Evolutionary conservation across 371 early-diverging fungal species (phyloP).

Genomic region (Smittium culicis): DNA sequence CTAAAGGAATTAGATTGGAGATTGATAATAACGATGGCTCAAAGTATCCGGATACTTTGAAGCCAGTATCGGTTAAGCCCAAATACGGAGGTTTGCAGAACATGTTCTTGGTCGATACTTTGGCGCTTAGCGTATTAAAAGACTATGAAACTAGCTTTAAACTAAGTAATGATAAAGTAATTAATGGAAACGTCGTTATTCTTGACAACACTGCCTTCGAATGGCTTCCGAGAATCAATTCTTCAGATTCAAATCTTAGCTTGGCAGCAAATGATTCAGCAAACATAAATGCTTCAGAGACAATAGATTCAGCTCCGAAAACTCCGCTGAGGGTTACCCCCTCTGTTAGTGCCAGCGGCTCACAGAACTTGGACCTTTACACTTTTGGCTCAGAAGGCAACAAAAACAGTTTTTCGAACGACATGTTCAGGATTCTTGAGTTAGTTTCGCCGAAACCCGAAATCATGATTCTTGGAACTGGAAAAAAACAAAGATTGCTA

Average conservation of each 20-base stretch:
- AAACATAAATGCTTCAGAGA: neutral
- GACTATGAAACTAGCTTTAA: conserved; percentile 22
- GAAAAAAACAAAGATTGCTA: conserved; percentile 15
- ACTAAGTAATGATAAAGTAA: conserved; percentile 16
- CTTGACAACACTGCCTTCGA: conserved; percentile 28
- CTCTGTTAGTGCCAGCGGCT: neutral
- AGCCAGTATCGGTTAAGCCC: neutral
- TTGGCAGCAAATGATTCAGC: neutral
- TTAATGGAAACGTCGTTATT: conserved; percentile 23
- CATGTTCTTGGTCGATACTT: conserved; percentile 9
- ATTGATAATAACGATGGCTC: neutral
- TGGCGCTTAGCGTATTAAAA: conserved; percentile 12
- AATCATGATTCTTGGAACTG: conserved; percentile 28
- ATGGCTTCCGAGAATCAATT: conserved; percentile 12
- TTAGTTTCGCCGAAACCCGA: conserved; percentile 29
- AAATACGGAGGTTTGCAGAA: neutral
- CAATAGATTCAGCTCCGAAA: no score
- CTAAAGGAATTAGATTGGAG: neutral
- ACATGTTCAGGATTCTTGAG: conserved; percentile 19
- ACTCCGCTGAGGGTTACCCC: no score
- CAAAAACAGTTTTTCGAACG: conserved; percentile 12
- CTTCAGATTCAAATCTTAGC: conserved; percentile 18
- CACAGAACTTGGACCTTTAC: conserved; percentile 13
- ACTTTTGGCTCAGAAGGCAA: conserved; percentile 14
- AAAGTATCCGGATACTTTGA: neutral